Evolutionary conservation across 2,329 filamentous ascomycete genomes (phyloP), one percentile per base, ranked within the genome.

Genomic region (Fusarium devonianum): DNA sequence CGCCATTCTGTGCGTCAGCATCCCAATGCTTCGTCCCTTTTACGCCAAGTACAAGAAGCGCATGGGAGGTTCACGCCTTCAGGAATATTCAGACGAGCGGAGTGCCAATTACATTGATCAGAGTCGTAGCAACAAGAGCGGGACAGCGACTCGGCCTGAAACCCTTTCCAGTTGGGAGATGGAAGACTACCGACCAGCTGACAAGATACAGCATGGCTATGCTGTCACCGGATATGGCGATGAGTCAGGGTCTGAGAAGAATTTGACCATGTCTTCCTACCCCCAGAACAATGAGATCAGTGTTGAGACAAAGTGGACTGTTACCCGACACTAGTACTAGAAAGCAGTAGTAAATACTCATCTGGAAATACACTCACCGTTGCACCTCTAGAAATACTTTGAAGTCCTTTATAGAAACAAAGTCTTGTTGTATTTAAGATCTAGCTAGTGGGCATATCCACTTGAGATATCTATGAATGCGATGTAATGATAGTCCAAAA

Each of bases 21-120:
- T 75, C 36, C 73, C 73, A 2, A 75, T 75, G 72, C 62, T 75
- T 5, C 66, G 71, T 26, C 66, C 72, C 2, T 67, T 74, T 40
- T 72, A 67, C 47, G 55, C 58, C 10, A 62, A 64, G 38, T 71
- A 69, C 49, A 67, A 62, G 49, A 64, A 69, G 43, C 56, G 66
- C 30, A 65, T 69, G 45, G 68, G 69, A 4, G 66, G 66, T 0
- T 71, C 69, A 5, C 60, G 62, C 25, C 40, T 68, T 3, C 43
- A 60, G 7, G 67, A 71, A 17, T 65, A 62, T 14, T 63, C 63
- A 5, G 57, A 54, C 25, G 59, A 64, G 17, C 37, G 59, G 10
- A 53, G 51, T 16, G 51, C 50, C 0, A 58, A 53, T 1, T 65
- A 59, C 23, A 50, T 38, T 4, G 60, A 64, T 14, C 38, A 41